Percentiles rank a stretch among this genome's conserved stretches.
Conservation (phyloP, 306 rosid genomes). For the Biancaea sappan region DNA sequence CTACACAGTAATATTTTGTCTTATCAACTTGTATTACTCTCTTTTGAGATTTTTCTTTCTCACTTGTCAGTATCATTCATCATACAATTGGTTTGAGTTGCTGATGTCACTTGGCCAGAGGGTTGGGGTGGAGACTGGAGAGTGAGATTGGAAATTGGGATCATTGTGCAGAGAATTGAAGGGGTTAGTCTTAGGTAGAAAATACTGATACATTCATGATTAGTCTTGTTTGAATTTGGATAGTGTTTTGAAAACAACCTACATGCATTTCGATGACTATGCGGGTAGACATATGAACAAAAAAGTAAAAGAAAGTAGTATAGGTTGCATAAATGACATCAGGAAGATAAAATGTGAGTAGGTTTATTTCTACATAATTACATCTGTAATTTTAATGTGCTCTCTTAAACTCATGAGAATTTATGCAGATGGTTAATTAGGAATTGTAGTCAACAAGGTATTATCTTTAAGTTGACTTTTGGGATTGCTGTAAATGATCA, state of each 20-base stretch:
- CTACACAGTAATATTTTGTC: conserved; percentile 1
- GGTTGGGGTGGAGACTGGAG: not conserved
- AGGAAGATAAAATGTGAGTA: not conserved
- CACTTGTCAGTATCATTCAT: conserved; percentile 45
- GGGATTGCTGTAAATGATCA: not conserved
- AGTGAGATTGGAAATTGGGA: not conserved
- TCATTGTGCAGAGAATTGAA: not conserved
- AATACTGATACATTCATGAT: not conserved
- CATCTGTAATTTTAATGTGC: not conserved
- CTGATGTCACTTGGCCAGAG: not conserved
- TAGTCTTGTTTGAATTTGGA: not conserved
- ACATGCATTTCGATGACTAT: not conserved
- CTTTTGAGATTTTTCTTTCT: not conserved
- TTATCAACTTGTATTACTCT: not conserved
- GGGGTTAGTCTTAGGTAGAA: not conserved
- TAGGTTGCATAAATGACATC: not conserved
- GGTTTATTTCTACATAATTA: not conserved
- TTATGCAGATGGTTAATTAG: not conserved
- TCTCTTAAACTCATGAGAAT: not conserved
- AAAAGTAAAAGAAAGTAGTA: not conserved
- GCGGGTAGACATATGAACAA: not conserved
- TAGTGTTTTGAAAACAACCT: not conserved
- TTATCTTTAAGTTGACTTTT: not conserved
- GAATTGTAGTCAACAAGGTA: not conserved
- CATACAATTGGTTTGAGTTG: not conserved